Conservation (phyloP, 345 rosid species). For the Camelina hispida region DNA sequence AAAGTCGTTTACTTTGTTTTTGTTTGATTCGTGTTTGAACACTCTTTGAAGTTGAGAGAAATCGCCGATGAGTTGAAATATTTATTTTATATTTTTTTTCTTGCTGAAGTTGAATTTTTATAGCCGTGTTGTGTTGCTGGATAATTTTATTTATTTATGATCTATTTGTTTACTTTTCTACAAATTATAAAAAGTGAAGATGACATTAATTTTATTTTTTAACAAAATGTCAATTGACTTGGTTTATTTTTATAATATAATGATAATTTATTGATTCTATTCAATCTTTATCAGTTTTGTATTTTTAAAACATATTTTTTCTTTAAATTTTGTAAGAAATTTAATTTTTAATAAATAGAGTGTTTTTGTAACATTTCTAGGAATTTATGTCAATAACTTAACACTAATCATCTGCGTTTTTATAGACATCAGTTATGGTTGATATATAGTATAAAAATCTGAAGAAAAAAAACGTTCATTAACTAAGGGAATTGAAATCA, state of each 20-base stretch:
- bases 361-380: neutral
- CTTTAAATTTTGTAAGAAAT: too few species aligned
- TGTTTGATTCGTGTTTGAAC: slow-evolving; percentile 38
- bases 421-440: slow-evolving; percentile 15
- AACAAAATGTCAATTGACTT: neutral
- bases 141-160: neutral
- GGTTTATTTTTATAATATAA: neutral
- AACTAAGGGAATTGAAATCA: neutral
- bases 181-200: neutral
- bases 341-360: neutral
- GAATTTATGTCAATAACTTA: neutral
- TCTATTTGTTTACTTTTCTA: slow-evolving; percentile 15
- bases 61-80: slow-evolving; percentile 36
- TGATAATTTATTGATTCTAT: neutral
- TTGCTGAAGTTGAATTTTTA: slow-evolving; percentile 17
- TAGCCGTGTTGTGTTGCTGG: slow-evolving; percentile 18
- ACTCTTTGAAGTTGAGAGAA: slow-evolving; percentile 34
- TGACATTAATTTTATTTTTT: neutral
- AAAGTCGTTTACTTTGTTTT: neutral
- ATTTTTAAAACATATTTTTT: neutral
- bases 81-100: neutral
- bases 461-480: neutral
- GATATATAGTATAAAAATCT: neutral
- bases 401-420: neutral
- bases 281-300: slow-evolving; percentile 4